Evolutionary conservation across 75 land plant species (phyloP).

Genomic region (Chamaecyparis obtusa): DNA sequence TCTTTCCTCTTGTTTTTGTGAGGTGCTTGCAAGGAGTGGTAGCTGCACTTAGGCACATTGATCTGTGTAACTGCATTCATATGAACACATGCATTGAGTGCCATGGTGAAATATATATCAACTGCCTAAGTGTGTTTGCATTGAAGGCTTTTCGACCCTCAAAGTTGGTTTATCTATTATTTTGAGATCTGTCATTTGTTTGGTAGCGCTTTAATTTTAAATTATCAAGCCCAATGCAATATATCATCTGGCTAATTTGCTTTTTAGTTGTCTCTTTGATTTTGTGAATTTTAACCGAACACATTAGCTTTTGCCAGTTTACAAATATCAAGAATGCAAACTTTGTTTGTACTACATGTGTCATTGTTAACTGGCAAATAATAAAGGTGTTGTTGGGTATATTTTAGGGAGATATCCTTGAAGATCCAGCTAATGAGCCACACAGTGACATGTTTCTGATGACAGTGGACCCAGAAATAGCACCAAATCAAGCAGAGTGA

Average conservation of each 20-base stretch:
- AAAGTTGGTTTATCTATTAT: not conserved
- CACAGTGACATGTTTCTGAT: constrained; percentile 91
- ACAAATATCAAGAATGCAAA: not conserved
- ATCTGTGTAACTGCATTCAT: not conserved
- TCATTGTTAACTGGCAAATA: not conserved
- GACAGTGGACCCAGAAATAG: constrained; percentile 86
- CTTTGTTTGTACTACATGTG: not conserved
- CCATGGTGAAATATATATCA: not conserved
- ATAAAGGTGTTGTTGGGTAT: not conserved
- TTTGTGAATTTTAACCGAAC: not conserved
- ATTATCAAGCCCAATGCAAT: not conserved
- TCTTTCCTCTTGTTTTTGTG: not conserved
- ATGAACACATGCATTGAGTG: not conserved
- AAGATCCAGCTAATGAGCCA: constrained; percentile 96
- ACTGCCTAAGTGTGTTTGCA: not conserved
- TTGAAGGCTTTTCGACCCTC: not conserved
- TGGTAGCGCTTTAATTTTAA: not conserved
- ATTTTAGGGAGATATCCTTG: constrained; percentile 90
- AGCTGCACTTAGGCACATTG: not conserved
- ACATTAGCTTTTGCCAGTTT: not conserved
- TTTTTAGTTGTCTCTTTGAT: not conserved
- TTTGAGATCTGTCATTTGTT: not conserved
- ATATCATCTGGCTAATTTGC: not conserved
- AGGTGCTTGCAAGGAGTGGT: not conserved
- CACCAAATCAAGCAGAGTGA: constrained; percentile 78